These are phyloP conservation scores for Stagonosporopsis tanaceti DNA, from an alignment of 2,329 filamentous ascomycete species.

Conservation along the genomic window DNA sequence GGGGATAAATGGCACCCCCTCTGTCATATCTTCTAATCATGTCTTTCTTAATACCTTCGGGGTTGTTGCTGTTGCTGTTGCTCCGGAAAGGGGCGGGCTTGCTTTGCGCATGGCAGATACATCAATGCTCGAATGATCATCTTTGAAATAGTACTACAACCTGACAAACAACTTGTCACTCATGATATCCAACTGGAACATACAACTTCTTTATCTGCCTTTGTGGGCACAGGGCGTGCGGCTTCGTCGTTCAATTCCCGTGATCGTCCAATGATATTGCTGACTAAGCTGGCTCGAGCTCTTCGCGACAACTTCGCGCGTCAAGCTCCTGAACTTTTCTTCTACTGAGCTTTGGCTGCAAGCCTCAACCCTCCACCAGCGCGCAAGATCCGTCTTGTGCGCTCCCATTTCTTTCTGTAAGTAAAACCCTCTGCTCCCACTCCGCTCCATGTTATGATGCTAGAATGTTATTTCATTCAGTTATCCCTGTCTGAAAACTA, in stretches of 20 bases:
- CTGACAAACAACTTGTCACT: neutral
- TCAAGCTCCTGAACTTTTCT: neutral
- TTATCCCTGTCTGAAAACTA: slow-evolving; percentile 22
- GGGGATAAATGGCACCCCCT: neutral
- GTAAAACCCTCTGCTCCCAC: neutral
- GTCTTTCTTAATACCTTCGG: neutral
- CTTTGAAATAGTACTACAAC: neutral
- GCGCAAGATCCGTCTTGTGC: neutral
- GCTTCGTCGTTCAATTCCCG: too few relatives aligned
- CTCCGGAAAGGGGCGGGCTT: neutral
- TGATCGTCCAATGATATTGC: neutral
- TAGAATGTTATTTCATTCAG: slow-evolving; percentile 17
- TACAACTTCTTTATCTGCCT: too few relatives aligned
- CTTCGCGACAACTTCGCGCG: slow-evolving; percentile 1
- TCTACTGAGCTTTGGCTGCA: neutral
- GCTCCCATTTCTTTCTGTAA: neutral
- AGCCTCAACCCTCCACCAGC: neutral
- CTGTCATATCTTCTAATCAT: neutral
- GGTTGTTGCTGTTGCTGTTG: neutral
- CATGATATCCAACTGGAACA: too few relatives aligned
- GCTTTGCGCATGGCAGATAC: neutral
- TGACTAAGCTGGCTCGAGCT: slow-evolving; percentile 19
- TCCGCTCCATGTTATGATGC: slow-evolving; percentile 7
- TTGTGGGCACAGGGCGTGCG: too few relatives aligned
- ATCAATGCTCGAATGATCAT: neutral